phyloP scores from a whole-genome alignment of 2,329 filamentous ascomycete genomes.

The Emydomyces testavorans region DNA sequence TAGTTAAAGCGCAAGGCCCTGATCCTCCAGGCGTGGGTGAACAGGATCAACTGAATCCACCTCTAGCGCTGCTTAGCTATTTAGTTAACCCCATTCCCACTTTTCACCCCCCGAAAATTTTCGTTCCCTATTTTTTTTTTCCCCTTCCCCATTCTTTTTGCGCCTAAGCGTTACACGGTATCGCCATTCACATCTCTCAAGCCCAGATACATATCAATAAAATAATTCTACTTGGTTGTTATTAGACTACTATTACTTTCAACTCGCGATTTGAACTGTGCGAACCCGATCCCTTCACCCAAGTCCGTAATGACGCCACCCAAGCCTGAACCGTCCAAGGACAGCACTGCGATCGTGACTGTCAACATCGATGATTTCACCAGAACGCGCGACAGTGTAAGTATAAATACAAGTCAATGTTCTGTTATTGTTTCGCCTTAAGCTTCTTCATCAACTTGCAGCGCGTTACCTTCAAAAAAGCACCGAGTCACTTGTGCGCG shows the following conservation, averaged over 20 bases:
- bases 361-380: slow-evolving; percentile 63
- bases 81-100: slow-evolving; percentile 8
- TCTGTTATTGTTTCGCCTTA: slow-evolving; percentile 9
- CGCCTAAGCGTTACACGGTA: neutral
- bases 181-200: neutral
- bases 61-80: neutral
- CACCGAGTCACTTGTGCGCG: neutral
- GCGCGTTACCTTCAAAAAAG: neutral
- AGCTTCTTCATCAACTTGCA: neutral
- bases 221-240: too few species aligned
- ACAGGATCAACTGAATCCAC: slow-evolving; percentile 9
- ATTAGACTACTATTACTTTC: too few species aligned
- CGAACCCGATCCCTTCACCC: neutral
- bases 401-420: slow-evolving; percentile 26
- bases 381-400: slow-evolving; percentile 70
- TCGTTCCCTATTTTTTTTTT: neutral
- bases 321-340: slow-evolving; percentile 28
- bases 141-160: neutral
- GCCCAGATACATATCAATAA: neutral
- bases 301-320: slow-evolving; percentile 9
- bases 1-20: neutral
- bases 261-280: too few species aligned
- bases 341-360: slow-evolving; percentile 27
- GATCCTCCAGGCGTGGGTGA: neutral
- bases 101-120: slow-evolving; percentile 8